A percentile compares a stretch with the other conserved stretches of the same genome.
Conservation (phyloP, 768 basidiomycete genomes). For the Trichaptum fuscoviolaceum region DNA sequence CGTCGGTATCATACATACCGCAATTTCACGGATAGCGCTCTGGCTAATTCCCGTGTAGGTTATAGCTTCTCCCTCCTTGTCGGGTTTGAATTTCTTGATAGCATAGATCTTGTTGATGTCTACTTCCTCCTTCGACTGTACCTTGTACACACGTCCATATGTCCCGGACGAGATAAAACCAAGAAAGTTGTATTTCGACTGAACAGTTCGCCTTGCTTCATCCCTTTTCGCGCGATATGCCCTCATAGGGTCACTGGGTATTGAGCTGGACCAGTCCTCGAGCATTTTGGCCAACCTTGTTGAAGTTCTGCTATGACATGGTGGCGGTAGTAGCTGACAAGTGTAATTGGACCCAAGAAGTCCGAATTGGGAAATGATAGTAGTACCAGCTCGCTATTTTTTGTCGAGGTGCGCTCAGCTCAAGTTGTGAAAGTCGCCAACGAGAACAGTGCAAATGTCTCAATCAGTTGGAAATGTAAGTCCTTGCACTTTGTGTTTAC, state of each 20-base stretch:
- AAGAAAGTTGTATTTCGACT: constrained; percentile 83
- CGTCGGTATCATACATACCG: constrained; percentile 45
- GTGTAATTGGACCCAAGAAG: background rate
- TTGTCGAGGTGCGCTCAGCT: background rate
- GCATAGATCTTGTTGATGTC: constrained; percentile 71
- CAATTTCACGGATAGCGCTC: constrained; percentile 95
- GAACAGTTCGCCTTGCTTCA: constrained; percentile 55
- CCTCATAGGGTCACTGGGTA: constrained; percentile 72
- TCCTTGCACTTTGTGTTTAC: constrained; percentile 10
- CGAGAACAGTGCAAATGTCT: constrained; percentile 47
- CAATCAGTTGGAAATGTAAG: constrained; percentile 77
- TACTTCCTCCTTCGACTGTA: constrained; percentile 61
- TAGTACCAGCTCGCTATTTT: background rate
- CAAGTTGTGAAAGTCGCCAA: background rate
- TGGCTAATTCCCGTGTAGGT: constrained; percentile 98
- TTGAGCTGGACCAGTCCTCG: constrained; percentile 29
- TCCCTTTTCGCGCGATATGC: constrained; percentile 80
- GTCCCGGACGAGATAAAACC: constrained; percentile 99
- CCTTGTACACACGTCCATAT: constrained; percentile 98
- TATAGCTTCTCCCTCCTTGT: constrained; percentile 95
- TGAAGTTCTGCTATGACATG: background rate
- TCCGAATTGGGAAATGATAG: no score
- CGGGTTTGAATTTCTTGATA: constrained; percentile 99
- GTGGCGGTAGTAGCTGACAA: background rate
- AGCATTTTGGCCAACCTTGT: constrained; percentile 12